Percentiles rank a stretch among this genome's conserved stretches.
These are phyloP conservation scores for Camelina laxa DNA, from an alignment of 345 rosid species.

Conservation along the genomic window DNA sequence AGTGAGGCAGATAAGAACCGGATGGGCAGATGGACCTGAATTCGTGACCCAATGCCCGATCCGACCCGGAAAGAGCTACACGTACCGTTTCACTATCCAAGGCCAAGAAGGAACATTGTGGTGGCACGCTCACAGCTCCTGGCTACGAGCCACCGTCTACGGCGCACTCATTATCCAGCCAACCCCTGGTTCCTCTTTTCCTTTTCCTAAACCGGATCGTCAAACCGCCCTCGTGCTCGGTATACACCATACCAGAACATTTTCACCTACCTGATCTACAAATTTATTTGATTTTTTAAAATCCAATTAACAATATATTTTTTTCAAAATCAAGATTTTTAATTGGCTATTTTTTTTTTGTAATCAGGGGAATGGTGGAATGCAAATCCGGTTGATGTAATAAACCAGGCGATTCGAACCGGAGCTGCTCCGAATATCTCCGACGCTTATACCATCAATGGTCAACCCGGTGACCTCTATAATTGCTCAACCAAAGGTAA, in stretches of 20 bases:
- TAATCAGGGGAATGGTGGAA: conserved; percentile 95
- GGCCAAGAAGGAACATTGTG: conserved; percentile 95
- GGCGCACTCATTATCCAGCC: conserved; percentile 88
- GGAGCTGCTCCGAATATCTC: conserved; percentile 79
- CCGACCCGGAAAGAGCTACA: conserved; percentile 82
- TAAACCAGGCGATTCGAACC: conserved; percentile 64
- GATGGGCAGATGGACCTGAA: conserved; percentile 98
- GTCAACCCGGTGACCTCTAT: conserved; percentile 95
- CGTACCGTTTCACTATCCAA: conserved; percentile 79
- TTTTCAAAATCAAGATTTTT: too few relatives aligned
- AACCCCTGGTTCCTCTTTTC: conserved; percentile 64
- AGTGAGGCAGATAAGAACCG: conserved; percentile 77
- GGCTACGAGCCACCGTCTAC: conserved; percentile 95
- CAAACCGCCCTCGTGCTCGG: conserved; percentile 78
- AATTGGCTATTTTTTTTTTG: too few relatives aligned
- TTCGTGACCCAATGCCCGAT: conserved; percentile 95
- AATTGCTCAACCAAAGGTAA: conserved; percentile 82
- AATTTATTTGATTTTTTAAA: neutral
- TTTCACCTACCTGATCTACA: neutral
- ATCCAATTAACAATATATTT: neutral
- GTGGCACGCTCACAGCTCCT: conserved; percentile 99
- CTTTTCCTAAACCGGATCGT: conserved; percentile 71
- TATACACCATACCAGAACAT: conserved; percentile 36
- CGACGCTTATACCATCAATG: conserved; percentile 87
- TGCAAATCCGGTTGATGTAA: conserved; percentile 78